Evolutionary conservation across 139 green algal species (phyloP), one percentile per base, ranked within the genome.

Genomic region (Zygnema circumcarinatum): DNA sequence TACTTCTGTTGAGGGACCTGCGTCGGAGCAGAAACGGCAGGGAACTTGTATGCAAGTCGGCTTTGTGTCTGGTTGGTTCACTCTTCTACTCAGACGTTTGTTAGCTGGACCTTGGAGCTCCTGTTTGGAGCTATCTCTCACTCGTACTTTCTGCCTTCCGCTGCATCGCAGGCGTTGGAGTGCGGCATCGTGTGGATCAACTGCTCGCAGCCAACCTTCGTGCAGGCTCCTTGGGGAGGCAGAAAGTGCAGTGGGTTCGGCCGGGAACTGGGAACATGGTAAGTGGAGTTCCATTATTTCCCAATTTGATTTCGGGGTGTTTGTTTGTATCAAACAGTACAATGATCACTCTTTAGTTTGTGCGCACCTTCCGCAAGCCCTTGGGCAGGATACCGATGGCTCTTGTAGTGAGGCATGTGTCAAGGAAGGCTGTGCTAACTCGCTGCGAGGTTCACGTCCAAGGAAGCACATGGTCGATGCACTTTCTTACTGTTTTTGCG

Each of bases 151-250:
- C n/a, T n/a, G n/a, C n/a, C n/a, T n/a, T n/a, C n/a, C 2, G 0
- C 1, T 1, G 0, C 0, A 53, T 31, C 11, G 78, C 56, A 83
- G 81, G 93, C 87, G 0, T 83, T 98, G 76, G 91, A 96, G 86
- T 90, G 67, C 25, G 95, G 95, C 83, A 96, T 98, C 75, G 89
- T 94, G 42, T 98, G 95, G 95, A 76, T 96, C 78, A 98, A 98
- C 94, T 98, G 95, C 93, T 93, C 89, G 7, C 95, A 98, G 93
- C 95, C 95, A 36, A 96, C 93, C 92, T 98, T 98, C 92, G 94
- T 88, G 84, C 93, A 97, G 92, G 94, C 94, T 3, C 95, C 95
- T 0, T 97, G 95, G 95, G 95, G 95, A 25, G 95, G 95, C 69
- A 89, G 92, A 36, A 96, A 96, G 88, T 1, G 74, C 41, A 94